phyloP scores from a whole-genome alignment of 768 basidiomycete species.

The Panaeolus papilionaceus region DNA sequence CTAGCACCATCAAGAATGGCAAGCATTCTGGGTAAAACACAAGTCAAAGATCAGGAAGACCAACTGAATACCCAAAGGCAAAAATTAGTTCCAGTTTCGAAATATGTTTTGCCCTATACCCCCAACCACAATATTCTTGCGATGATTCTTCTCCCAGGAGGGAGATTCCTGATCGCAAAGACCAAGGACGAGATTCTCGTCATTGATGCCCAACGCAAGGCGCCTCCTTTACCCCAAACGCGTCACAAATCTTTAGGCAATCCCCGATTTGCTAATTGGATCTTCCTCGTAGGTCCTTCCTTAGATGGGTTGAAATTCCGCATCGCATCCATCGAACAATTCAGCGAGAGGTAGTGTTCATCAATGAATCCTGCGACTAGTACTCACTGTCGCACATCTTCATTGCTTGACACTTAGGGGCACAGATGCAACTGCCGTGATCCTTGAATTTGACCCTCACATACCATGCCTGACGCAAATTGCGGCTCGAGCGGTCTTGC shows the following conservation, averaged over 20 bases:
- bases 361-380: too few species aligned
- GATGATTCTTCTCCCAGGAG: neutral
- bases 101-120: neutral
- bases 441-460: neutral
- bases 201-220: neutral
- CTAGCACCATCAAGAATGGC: conserved; percentile 2
- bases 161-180: neutral
- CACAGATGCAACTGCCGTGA: too few species aligned
- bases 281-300: neutral
- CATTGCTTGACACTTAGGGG: too few species aligned
- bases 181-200: neutral
- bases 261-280: conserved; percentile 5
- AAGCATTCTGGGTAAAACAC: neutral
- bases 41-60: neutral
- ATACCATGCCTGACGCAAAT: neutral
- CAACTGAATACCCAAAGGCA: neutral
- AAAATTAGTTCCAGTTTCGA: neutral
- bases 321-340: neutral
- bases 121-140: neutral
- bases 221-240: neutral
- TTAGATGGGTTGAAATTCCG: neutral
- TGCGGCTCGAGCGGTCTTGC: neutral
- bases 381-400: too few species aligned
- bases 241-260: neutral
- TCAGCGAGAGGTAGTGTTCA: neutral